Evolutionary conservation across 2,329 filamentous ascomycete genomes (phyloP).

Genomic region (Grosmannia serpens): DNA sequence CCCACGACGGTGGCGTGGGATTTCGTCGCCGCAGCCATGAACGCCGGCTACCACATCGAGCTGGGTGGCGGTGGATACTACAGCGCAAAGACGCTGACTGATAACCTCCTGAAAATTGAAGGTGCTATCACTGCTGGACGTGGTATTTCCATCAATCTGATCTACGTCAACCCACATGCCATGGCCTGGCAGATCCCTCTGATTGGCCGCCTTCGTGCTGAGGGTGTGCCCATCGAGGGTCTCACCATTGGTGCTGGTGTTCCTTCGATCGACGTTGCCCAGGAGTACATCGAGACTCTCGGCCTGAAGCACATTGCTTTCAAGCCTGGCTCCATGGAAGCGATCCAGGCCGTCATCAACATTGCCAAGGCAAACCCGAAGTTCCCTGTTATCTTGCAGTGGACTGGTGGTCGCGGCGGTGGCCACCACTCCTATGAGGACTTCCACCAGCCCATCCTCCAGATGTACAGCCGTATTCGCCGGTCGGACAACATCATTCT

Average conservation of each 20-base stretch:
- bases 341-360: conserved; percentile 82
- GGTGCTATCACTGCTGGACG: conserved; percentile 71
- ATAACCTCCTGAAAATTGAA: conserved; percentile 75
- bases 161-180: conserved; percentile 79
- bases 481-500: conserved; percentile 79
- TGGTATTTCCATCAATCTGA: conserved; percentile 81
- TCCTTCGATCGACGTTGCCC: conserved; percentile 82
- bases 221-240: conserved; percentile 85
- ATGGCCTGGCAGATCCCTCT: conserved; percentile 91
- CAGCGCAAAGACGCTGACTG: conserved; percentile 69
- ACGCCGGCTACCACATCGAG: conserved; percentile 89
- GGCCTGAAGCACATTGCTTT: conserved; percentile 89
- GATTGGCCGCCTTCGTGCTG: conserved; percentile 64
- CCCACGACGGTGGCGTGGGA: conserved; percentile 82
- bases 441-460: conserved; percentile 83
- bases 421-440: conserved; percentile 93
- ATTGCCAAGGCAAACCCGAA: conserved; percentile 88
- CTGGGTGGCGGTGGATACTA: conserved; percentile 85
- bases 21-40: conserved; percentile 87
- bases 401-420: conserved; percentile 88
- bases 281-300: conserved; percentile 87
- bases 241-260: conserved; percentile 89
- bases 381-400: conserved; percentile 88
- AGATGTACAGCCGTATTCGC: conserved; percentile 84
- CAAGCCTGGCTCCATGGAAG: conserved; percentile 83